Evolutionary conservation across 1,284 basidiomycete species (phyloP).

Genomic region (Inonotus obliquus): DNA sequence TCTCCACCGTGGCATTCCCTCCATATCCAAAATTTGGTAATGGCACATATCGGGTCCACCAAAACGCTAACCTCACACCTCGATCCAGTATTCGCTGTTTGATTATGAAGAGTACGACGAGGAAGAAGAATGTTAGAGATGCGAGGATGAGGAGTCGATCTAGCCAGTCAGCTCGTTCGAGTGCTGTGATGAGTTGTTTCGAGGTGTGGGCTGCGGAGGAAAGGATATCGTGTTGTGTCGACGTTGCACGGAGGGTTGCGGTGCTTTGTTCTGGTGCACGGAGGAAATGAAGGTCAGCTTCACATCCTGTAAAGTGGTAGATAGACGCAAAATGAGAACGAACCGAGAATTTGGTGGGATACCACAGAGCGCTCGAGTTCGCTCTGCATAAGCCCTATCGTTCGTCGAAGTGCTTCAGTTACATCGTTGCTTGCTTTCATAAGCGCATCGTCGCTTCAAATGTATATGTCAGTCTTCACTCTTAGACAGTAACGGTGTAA

Average conservation of each 20-base stretch:
- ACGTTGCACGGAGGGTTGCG: slow-evolving; percentile 67
- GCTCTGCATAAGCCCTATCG: slow-evolving; percentile 80
- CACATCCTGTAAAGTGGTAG: neutral
- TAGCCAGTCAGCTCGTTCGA: slow-evolving; percentile 88
- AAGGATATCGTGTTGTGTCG: slow-evolving; percentile 76
- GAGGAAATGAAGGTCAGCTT: neutral
- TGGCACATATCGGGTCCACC: slow-evolving; percentile 75
- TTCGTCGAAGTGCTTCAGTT: slow-evolving; percentile 80
- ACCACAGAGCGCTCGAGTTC: slow-evolving; percentile 88
- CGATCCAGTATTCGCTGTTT: slow-evolving; percentile 82
- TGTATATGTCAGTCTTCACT: neutral
- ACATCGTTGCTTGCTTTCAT: slow-evolving; percentile 87
- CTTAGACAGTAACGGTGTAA: neutral
- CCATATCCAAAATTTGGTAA: slow-evolving; percentile 37
- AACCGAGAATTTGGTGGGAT: slow-evolving; percentile 81
- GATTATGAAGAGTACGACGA: slow-evolving; percentile 82
- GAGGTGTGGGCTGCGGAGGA: slow-evolving; percentile 72
- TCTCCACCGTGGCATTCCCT: neutral
- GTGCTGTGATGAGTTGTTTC: slow-evolving; percentile 75
- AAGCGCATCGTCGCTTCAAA: slow-evolving; percentile 70
- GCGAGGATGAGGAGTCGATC: slow-evolving; percentile 81
- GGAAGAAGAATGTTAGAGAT: slow-evolving; percentile 75
- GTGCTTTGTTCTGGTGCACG: slow-evolving; percentile 67
- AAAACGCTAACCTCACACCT: slow-evolving; percentile 63
- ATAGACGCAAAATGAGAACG: slow-evolving; percentile 23